Evolutionary conservation across 345 rosid species (phyloP), one percentile per base, ranked within the genome.

Genomic region (Nephelium lappaceum): DNA sequence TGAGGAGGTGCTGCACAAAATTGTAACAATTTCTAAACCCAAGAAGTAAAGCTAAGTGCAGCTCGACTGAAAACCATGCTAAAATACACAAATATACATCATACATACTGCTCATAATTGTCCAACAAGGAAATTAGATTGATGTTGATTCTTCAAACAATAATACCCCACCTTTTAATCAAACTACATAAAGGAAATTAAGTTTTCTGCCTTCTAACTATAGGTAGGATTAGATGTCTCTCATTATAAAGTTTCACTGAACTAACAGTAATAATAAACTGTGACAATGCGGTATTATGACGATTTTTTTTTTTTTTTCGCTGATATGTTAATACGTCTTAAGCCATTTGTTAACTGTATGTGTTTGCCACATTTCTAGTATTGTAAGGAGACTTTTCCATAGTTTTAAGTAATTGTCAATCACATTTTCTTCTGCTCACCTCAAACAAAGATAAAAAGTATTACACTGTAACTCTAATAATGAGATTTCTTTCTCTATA

Each of bases 1-100:
- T 86, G 71, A 96, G 89, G 74, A 92, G 95, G 82, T 96, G 97
- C 98, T 95, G 93, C 88, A 85, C 55, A 63, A 74, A 79, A 9
- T 31, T 72, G 64, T 51, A 75, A 82, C 41, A 10, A 58, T 74
- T 11, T 69, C 71, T 60, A 74, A 83, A 71, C 12, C 71, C 14
- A 31, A 74, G 42, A n/a, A 0, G n/a, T 39, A 69, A 25, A 53
- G 24, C 4, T 23, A 55, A 60, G 60, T 27, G 61, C 19, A 7
- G 41, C 23, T 69, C 18, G 11, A n/a, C 8, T 66, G 21, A 23
- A 11, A 11, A 6, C 8, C 49, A 4, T 18, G 64, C 42, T n/a
- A 21, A 14, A 24, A 8, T 23, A 47, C 47, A 68, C 5, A 47
- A 57, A 57, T 21, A 57, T 57, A 19, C 6, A 6, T 57, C 21